These are phyloP conservation scores for Tricholoma sp. DNA, from an alignment of 768 basidiomycete species.

Conservation along the genomic window DNA sequence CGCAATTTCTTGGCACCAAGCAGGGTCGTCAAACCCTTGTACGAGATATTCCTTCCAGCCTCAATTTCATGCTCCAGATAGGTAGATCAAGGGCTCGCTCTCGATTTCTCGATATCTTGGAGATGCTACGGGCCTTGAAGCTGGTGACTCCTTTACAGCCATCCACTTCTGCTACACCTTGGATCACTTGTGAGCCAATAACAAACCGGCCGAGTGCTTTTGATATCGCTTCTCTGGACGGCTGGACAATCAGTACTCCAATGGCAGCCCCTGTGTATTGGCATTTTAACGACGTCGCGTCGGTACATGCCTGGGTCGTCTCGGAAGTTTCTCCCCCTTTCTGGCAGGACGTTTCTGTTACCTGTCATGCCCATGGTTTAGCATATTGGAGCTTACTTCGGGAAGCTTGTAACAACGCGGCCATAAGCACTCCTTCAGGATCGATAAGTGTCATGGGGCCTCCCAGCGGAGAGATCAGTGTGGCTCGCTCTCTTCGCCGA, in stretches of 20 bases:
- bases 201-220: constrained; percentile 42
- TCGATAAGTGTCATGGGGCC: constrained; percentile 17
- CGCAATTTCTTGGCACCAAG: constrained; percentile 41
- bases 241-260: constrained; percentile 40
- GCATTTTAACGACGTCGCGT: constrained; percentile 50
- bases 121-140: constrained; percentile 51
- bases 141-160: constrained; percentile 54
- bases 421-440: constrained; percentile 17
- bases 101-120: constrained; percentile 58
- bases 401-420: constrained; percentile 36
- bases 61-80: constrained; percentile 52
- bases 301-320: constrained; percentile 56
- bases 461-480: constrained; percentile 19
- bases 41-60: constrained; percentile 43
- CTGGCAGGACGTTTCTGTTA: constrained; percentile 45
- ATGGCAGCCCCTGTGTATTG: constrained; percentile 57
- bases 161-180: constrained; percentile 35
- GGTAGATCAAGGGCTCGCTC: constrained; percentile 54
- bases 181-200: constrained; percentile 39
- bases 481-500: constrained; percentile 53
- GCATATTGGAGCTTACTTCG: constrained; percentile 58
- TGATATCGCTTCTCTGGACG: constrained; percentile 35
- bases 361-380: constrained; percentile 31
- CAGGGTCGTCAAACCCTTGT: constrained; percentile 46
- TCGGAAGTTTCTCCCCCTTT: constrained; percentile 48